phyloP scores from a whole-genome alignment of 805 yeast genomes.

The Lipomyces japonicus region DNA sequence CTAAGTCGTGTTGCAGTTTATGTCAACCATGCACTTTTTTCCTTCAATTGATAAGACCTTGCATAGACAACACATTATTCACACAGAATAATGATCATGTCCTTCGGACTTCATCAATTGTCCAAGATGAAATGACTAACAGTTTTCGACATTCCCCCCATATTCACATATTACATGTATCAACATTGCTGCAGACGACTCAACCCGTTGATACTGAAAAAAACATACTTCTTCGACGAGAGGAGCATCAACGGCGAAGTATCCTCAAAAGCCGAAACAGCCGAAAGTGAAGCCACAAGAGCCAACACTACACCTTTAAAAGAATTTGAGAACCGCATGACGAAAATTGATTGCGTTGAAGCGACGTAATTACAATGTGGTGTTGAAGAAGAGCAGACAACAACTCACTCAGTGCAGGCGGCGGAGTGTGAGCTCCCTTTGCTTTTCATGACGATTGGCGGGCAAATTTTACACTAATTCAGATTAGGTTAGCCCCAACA shows the following conservation, averaged over 20 bases:
- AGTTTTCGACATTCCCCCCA: neutral
- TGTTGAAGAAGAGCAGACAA: no score
- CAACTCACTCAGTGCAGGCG: no score
- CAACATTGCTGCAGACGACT: neutral
- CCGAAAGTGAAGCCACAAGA: constrained; percentile 22
- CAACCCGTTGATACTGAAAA: neutral
- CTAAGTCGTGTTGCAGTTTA: no score
- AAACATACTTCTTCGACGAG: constrained; percentile 23
- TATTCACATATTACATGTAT: neutral
- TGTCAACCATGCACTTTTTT: no score
- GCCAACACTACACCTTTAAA: constrained; percentile 21
- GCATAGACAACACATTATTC: no score
- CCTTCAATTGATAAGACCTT: no score
- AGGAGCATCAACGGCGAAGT: constrained; percentile 31
- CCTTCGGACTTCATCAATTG: no score
- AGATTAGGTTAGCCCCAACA: neutral
- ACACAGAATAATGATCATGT: no score
- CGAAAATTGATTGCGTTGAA: no score
- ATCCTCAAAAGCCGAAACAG: constrained; percentile 30
- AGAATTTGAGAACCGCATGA: constrained; percentile 21
- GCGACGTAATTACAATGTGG: no score
- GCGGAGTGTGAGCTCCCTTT: constrained; percentile 1
- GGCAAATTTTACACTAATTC: constrained; percentile 1
- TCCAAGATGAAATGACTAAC: no score
- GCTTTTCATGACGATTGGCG: constrained; percentile 10